Percentiles rank a stretch among this genome's conserved stretches.
phyloP scores from a whole-genome alignment of 768 basidiomycete species.

The Amanita brunnescens region DNA sequence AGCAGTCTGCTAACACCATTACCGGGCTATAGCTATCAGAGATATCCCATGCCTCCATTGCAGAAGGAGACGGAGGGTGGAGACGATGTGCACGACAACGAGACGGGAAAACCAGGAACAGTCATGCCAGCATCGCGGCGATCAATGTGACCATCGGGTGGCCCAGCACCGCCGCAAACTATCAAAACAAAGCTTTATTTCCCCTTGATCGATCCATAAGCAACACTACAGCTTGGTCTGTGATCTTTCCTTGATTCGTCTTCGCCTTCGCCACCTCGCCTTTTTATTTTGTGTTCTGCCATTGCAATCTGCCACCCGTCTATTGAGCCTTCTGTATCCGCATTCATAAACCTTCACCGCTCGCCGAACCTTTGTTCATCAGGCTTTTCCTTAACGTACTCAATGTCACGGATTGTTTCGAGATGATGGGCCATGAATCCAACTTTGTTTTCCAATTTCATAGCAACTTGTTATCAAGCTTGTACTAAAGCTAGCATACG shows the following conservation, averaged over 20 bases:
- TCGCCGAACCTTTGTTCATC: background rate
- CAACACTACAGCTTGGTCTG: slow-evolving; percentile 1
- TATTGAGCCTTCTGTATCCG: background rate
- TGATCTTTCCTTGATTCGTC: slow-evolving; percentile 1
- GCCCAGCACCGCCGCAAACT: slow-evolving; percentile 1
- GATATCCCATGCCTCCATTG: slow-evolving; percentile 26
- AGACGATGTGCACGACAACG: slow-evolving; percentile 33
- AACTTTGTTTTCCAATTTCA: too few species aligned
- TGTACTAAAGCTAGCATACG: too few species aligned
- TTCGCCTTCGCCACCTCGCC: background rate
- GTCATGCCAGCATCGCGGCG: slow-evolving; percentile 28
- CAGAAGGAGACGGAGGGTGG: slow-evolving; percentile 17
- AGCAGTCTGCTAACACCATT: slow-evolving; percentile 70
- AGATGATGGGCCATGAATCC: too few species aligned
- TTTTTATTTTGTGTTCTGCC: background rate
- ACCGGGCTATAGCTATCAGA: slow-evolving; percentile 48
- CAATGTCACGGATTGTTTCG: too few species aligned
- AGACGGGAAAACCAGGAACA: slow-evolving; percentile 31
- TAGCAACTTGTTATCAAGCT: too few species aligned
- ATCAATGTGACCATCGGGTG: slow-evolving; percentile 19
- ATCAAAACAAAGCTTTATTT: background rate
- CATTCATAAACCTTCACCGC: background rate
- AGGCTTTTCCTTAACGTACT: too few species aligned
- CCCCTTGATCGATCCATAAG: background rate
- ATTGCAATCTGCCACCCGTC: background rate